Percentiles rank a stretch among this genome's conserved stretches.
Conservation (phyloP, 2,329 filamentous ascomycete genomes). For the Penicillium occitanis region DNA sequence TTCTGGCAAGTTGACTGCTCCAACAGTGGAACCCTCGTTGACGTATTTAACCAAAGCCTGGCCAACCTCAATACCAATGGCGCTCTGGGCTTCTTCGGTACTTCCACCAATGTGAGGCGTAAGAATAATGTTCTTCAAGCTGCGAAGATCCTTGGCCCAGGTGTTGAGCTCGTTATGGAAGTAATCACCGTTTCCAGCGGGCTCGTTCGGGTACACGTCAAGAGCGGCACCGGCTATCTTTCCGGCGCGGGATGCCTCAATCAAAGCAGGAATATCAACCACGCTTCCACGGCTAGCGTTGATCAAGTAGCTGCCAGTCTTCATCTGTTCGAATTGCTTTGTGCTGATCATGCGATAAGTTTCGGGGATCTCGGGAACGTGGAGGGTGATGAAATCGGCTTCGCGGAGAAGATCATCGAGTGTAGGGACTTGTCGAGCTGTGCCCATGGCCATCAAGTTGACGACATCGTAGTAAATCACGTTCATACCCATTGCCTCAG, state of each 20-base stretch:
- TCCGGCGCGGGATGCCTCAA: conserved; percentile 80
- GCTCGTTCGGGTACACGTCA: conserved; percentile 94
- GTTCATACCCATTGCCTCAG: conserved; percentile 96
- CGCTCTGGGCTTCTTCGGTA: conserved; percentile 94
- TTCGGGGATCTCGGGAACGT: conserved; percentile 90
- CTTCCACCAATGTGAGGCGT: conserved; percentile 97
- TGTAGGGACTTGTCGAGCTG: conserved; percentile 75
- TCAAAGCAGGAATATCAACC: conserved; percentile 88
- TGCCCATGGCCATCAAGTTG: conserved; percentile 92
- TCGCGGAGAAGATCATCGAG: conserved; percentile 73
- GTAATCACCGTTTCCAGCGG: conserved; percentile 89
- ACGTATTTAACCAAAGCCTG: conserved; percentile 90
- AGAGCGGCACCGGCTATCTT: conserved; percentile 93
- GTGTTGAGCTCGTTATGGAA: conserved; percentile 80
- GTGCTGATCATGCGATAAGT: conserved; percentile 90
- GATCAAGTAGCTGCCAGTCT: conserved; percentile 87
- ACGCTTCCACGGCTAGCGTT: conserved; percentile 94
- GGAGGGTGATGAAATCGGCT: conserved; percentile 89
- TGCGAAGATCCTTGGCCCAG: conserved; percentile 82
- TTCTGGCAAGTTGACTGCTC: conserved; percentile 96
- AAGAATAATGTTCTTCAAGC: conserved; percentile 87
- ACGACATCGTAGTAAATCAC: conserved; percentile 97
- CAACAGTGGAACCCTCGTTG: conserved; percentile 87
- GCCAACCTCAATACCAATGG: conserved; percentile 90
- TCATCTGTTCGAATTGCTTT: conserved; percentile 81